phyloP scores from a whole-genome alignment of 2,329 filamentous ascomycete genomes.

The Cladosporium sp. region DNA sequence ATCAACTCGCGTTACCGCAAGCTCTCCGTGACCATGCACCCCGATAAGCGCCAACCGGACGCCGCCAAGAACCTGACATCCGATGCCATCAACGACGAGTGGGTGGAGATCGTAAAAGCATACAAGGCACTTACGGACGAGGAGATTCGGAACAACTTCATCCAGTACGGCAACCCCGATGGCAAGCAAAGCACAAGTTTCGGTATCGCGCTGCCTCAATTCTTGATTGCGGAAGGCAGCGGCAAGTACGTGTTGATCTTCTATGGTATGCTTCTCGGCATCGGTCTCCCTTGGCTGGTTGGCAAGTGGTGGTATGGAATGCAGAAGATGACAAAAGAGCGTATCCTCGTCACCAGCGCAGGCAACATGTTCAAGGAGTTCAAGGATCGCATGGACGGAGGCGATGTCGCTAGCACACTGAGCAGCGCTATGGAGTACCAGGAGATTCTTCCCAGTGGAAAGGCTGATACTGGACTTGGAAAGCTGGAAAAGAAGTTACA shows the following conservation, averaged over 20 bases:
- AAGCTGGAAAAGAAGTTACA: constrained; percentile 78
- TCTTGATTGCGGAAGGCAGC: constrained; percentile 88
- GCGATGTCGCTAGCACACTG: constrained; percentile 73
- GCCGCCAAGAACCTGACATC: constrained; percentile 81
- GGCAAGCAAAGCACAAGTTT: constrained; percentile 98
- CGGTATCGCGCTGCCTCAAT: constrained; percentile 89
- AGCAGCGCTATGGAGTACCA: constrained; percentile 85
- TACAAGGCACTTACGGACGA: constrained; percentile 98
- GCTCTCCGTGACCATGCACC: constrained; percentile 81
- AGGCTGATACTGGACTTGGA: constrained; percentile 73
- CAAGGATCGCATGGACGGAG: constrained; percentile 75
- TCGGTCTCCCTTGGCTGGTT: constrained; percentile 86
- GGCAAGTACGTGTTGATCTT: constrained; percentile 92
- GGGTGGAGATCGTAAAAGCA: constrained; percentile 93
- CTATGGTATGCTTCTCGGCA: constrained; percentile 82
- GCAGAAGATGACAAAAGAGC: constrained; percentile 87
- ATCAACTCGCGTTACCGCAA: constrained; percentile 90
- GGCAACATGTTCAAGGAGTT: constrained; percentile 94
- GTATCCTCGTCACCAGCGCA: constrained; percentile 85
- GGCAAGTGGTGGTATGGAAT: constrained; percentile 99
- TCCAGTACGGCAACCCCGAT: constrained; percentile 93
- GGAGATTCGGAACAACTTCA: constrained; percentile 93
- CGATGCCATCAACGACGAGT: constrained; percentile 78
- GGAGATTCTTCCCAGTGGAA: constrained; percentile 68
- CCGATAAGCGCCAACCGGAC: constrained; percentile 86